Evolutionary conservation across 208 protist genomes (phyloP).

Genomic region (Crithidia expoeki): DNA sequence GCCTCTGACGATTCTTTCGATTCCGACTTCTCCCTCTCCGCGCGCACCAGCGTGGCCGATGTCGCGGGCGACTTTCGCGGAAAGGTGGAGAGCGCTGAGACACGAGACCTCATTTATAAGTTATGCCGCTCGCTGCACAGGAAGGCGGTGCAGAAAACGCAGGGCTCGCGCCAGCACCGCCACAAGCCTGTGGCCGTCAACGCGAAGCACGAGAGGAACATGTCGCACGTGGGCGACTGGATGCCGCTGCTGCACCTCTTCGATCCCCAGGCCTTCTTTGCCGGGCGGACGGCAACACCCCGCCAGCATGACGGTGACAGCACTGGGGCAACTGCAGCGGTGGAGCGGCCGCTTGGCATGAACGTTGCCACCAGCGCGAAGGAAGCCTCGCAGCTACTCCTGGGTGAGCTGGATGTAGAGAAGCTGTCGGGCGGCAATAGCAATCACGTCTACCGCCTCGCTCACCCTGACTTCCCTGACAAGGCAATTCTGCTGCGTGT

Average conservation of each 20-base stretch:
- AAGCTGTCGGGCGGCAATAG: conserved; percentile 83
- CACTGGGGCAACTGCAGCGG: conserved; percentile 21
- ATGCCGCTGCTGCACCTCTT: conserved; percentile 86
- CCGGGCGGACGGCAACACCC: conserved; percentile 13
- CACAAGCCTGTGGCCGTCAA: conserved; percentile 35
- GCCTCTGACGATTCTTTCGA: conserved; percentile 68
- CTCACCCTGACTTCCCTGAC: conserved; percentile 56
- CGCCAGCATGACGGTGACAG: conserved; percentile 12
- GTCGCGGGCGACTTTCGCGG: conserved; percentile 23
- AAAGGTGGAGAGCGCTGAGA: conserved; percentile 38
- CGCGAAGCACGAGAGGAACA: conserved; percentile 63
- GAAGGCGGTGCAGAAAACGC: conserved; percentile 56
- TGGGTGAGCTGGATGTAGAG: conserved; percentile 72
- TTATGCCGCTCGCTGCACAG: conserved; percentile 78
- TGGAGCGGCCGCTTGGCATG: conserved; percentile 32
- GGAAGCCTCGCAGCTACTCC: conserved; percentile 59
- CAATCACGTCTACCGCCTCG: conserved; percentile 85
- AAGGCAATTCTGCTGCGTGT: conserved; percentile 75
- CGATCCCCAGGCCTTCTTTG: conserved; percentile 73
- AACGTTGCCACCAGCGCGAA: conserved; percentile 37
- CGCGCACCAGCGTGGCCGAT: conserved; percentile 32
- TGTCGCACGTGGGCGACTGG: conserved; percentile 76
- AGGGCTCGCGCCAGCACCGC: conserved; percentile 30
- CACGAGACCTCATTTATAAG: conserved; percentile 68
- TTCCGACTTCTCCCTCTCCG: conserved; percentile 45